Percentiles rank a stretch among this genome's conserved stretches.
phyloP scores from a whole-genome alignment of 2,329 filamentous ascomycete genomes.

The Reticulascus tulasneorum region DNA sequence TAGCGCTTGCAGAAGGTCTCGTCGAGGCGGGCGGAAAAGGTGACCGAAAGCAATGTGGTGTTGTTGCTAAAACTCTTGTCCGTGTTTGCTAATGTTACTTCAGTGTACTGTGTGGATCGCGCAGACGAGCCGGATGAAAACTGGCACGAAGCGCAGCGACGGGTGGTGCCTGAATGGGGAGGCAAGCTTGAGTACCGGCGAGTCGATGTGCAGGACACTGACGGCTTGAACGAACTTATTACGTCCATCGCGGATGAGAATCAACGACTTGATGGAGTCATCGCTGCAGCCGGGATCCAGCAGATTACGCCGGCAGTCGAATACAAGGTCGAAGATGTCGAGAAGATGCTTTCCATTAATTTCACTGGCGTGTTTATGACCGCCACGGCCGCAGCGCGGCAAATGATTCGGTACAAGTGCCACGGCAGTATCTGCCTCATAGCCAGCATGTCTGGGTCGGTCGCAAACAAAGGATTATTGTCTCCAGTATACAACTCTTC shows the following conservation, averaged over 20 bases:
- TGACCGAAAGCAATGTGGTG: slow-evolving; percentile 19
- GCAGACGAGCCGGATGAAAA: slow-evolving; percentile 46
- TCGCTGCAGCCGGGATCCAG: slow-evolving; percentile 67
- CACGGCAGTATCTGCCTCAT: slow-evolving; percentile 54
- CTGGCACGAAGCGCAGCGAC: slow-evolving; percentile 56
- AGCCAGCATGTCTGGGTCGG: slow-evolving; percentile 50
- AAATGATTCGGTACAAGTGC: slow-evolving; percentile 50
- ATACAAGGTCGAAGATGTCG: slow-evolving; percentile 53
- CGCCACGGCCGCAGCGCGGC: slow-evolving; percentile 65
- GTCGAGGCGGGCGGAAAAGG: slow-evolving; percentile 70
- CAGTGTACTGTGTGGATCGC: slow-evolving; percentile 56
- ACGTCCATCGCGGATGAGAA: slow-evolving; percentile 57
- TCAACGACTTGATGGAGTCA: slow-evolving; percentile 60
- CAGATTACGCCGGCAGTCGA: slow-evolving; percentile 66
- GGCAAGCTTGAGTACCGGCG: slow-evolving; percentile 63
- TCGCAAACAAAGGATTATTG: slow-evolving; percentile 57
- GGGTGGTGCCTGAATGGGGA: slow-evolving; percentile 59
- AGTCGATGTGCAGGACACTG: slow-evolving; percentile 63
- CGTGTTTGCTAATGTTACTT: neutral
- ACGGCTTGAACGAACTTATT: slow-evolving; percentile 54
- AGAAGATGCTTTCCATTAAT: slow-evolving; percentile 67
- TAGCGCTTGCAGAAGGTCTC: slow-evolving; percentile 69
- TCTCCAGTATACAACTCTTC: slow-evolving; percentile 65
- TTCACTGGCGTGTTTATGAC: slow-evolving; percentile 67
- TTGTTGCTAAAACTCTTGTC: neutral